phyloP scores from a whole-genome alignment of 768 basidiomycete species.

The Russula foetens region DNA sequence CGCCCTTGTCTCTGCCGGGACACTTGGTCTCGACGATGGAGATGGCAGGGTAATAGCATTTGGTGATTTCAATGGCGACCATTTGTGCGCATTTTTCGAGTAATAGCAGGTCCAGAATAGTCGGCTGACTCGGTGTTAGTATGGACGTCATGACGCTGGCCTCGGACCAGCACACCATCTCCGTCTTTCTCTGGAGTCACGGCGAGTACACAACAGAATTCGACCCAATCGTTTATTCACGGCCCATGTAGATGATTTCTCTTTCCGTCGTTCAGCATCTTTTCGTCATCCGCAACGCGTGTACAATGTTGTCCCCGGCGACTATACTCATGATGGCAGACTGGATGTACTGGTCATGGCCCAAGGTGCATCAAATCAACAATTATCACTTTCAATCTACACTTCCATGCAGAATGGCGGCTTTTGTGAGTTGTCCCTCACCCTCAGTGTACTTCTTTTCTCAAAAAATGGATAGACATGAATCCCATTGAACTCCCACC shows the following conservation, averaged over 20 bases:
- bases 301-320: constrained; percentile 83
- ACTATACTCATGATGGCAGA: constrained; percentile 88
- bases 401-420: constrained; percentile 51
- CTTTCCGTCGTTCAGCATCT: constrained; percentile 41
- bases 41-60: constrained; percentile 75
- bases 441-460: background rate
- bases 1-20: constrained; percentile 69
- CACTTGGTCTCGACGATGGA: constrained; percentile 59
- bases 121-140: constrained; percentile 32
- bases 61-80: constrained; percentile 95
- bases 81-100: constrained; percentile 59
- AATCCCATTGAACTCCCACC: constrained; percentile 45
- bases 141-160: constrained; percentile 74
- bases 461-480: constrained; percentile 17
- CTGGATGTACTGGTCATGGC: constrained; percentile 89
- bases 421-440: constrained; percentile 45
- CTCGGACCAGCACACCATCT: constrained; percentile 68
- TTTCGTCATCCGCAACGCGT: constrained; percentile 52
- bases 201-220: constrained; percentile 33
- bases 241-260: constrained; percentile 43
- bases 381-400: constrained; percentile 65
- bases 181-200: constrained; percentile 77
- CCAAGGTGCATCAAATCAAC: constrained; percentile 37
- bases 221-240: background rate
- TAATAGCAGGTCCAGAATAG: background rate